These are phyloP conservation scores for Amanita muscaria DNA, from an alignment of 768 basidiomycete species.

Conservation along the genomic window DNA sequence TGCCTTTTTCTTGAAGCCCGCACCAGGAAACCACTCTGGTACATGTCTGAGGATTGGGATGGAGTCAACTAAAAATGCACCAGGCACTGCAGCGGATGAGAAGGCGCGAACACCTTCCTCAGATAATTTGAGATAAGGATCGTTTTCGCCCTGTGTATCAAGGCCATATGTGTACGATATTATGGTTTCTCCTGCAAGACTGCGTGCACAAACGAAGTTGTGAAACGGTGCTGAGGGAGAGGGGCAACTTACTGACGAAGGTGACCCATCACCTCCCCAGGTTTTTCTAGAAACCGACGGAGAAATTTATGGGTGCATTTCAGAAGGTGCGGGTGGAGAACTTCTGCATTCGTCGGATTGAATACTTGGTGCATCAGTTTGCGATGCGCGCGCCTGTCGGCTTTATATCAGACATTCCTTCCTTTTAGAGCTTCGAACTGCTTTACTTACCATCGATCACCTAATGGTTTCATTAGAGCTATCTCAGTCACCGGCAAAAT, in stretches of 20 bases:
- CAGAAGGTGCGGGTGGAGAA: conserved; percentile 22
- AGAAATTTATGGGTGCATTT: conserved; percentile 24
- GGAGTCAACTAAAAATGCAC: conserved; percentile 8
- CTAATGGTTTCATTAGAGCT: not conserved
- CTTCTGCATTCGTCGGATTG: conserved; percentile 8
- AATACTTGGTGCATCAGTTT: conserved; percentile 17
- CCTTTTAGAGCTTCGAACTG: not conserved
- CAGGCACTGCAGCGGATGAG: not conserved
- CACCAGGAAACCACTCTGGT: conserved; percentile 6
- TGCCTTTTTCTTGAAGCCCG: no score
- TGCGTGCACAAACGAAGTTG: conserved; percentile 15
- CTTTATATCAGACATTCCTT: conserved; percentile 4
- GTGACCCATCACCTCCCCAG: conserved; percentile 24
- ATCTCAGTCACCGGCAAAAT: not conserved
- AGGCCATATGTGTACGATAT: not conserved
- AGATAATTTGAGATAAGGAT: not conserved
- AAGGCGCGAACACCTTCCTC: not conserved
- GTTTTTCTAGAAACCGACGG: conserved; percentile 22
- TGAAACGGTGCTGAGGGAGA: not conserved
- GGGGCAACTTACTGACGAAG: conserved; percentile 24
- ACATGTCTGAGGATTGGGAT: conserved; percentile 12
- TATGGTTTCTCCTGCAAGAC: conserved; percentile 21
- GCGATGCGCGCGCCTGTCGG: conserved; percentile 21
- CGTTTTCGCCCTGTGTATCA: not conserved
- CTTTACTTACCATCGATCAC: not conserved